These are phyloP conservation scores for Lecanicillium sp. DNA, from an alignment of 2,329 filamentous ascomycete species.

Conservation along the genomic window DNA sequence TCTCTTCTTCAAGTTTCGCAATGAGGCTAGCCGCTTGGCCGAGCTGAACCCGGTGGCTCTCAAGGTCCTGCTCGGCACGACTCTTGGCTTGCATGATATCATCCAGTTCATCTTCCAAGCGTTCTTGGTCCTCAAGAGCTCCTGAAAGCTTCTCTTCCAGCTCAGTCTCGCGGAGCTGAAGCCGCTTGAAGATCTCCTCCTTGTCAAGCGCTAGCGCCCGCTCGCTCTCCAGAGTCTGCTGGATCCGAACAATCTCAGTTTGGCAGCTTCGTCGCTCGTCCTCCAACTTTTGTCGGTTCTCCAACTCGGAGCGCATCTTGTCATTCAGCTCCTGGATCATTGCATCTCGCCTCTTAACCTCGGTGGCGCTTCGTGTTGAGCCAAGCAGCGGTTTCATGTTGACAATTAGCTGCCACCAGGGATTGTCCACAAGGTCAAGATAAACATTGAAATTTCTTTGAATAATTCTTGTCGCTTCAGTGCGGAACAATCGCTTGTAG, in stretches of 20 bases:
- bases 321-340: constrained; percentile 82
- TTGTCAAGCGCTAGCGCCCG: constrained; percentile 93
- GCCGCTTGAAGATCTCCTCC: constrained; percentile 96
- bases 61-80: constrained; percentile 75
- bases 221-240: constrained; percentile 92
- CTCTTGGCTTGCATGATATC: constrained; percentile 83
- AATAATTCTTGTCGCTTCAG: constrained; percentile 90
- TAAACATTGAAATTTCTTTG: constrained; percentile 93
- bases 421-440: constrained; percentile 79
- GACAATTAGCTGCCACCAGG: constrained; percentile 94
- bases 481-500: constrained; percentile 88
- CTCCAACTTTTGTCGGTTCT: constrained; percentile 72
- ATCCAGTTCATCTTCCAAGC: constrained; percentile 88
- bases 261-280: constrained; percentile 86
- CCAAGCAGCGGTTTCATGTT: constrained; percentile 94
- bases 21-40: constrained; percentile 90
- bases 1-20: constrained; percentile 76
- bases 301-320: constrained; percentile 70
- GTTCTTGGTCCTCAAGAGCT: constrained; percentile 89
- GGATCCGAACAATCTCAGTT: constrained; percentile 78
- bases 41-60: constrained; percentile 70
- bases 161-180: constrained; percentile 85
- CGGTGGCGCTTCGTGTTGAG: constrained; percentile 80
- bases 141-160: constrained; percentile 88
- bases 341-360: constrained; percentile 92